phyloP scores from a whole-genome alignment of 2,329 filamentous ascomycete species.

The Alternaria sp. region DNA sequence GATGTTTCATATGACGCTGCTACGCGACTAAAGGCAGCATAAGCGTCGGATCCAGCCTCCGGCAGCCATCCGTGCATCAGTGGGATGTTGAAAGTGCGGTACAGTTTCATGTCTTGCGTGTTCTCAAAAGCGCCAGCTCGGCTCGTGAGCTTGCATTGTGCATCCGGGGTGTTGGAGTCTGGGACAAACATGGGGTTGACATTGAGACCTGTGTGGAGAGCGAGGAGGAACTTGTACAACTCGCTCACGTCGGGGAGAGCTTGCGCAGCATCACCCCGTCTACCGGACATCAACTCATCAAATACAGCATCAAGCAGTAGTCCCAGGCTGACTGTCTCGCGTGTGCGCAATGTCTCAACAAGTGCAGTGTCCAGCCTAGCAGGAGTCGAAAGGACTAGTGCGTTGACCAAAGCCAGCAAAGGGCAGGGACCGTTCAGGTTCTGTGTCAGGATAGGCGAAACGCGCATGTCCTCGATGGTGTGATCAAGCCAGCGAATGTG shows the following conservation, averaged over 20 bases:
- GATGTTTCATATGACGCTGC: conserved; percentile 90
- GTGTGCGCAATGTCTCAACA: conserved; percentile 75
- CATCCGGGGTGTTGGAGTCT: conserved; percentile 48
- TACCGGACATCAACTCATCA: conserved; percentile 85
- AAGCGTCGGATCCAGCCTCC: conserved; percentile 67
- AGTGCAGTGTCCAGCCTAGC: conserved; percentile 71
- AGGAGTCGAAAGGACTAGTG: conserved; percentile 82
- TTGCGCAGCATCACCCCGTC: conserved; percentile 67
- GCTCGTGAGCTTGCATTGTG: conserved; percentile 40
- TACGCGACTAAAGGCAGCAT: conserved; percentile 72
- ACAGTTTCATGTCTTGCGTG: conserved; percentile 87
- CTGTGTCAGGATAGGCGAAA: conserved; percentile 88
- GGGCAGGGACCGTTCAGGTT: conserved; percentile 96
- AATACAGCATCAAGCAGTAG: conserved; percentile 88
- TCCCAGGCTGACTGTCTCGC: conserved; percentile 87
- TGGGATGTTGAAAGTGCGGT: conserved; percentile 85
- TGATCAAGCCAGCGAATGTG: conserved; percentile 84
- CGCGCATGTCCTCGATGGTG: conserved; percentile 65
- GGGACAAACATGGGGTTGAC: conserved; percentile 90
- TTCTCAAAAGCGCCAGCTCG: conserved; percentile 80
- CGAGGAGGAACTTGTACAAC: conserved; percentile 84
- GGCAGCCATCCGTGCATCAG: conserved; percentile 95
- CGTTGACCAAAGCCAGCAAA: conserved; percentile 90
- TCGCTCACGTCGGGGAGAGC: conserved; percentile 85
- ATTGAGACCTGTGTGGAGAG: conserved; percentile 95